These are phyloP conservation scores for Cladosporium sp. DNA, from an alignment of 2,329 filamentous ascomycete genomes.

Conservation along the genomic window DNA sequence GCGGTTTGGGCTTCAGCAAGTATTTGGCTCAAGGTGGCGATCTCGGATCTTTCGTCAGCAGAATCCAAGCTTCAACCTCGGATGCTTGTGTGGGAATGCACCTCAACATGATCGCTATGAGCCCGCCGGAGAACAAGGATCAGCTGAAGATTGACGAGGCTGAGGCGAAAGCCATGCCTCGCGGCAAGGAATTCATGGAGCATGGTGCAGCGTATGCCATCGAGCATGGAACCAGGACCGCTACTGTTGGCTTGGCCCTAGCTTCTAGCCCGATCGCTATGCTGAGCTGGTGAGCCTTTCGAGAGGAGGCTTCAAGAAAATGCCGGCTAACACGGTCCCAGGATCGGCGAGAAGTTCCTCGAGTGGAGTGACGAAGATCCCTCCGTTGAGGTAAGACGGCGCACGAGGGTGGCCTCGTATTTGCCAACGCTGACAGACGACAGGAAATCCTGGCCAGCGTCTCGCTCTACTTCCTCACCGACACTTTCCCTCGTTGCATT, in stretches of 20 bases:
- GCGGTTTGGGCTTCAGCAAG: slow-evolving; percentile 50
- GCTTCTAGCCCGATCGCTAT: slow-evolving; percentile 56
- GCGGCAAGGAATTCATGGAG: slow-evolving; percentile 41
- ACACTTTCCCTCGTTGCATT: slow-evolving; percentile 48
- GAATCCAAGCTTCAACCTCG: slow-evolving; percentile 35
- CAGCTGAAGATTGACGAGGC: slow-evolving; percentile 28
- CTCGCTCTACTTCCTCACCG: slow-evolving; percentile 57
- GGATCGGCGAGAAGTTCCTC: slow-evolving; percentile 58
- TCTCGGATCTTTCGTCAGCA: slow-evolving; percentile 46
- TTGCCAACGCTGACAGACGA: not conserved
- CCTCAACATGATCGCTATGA: slow-evolving; percentile 27
- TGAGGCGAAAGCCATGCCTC: slow-evolving; percentile 43
- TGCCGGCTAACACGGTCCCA: slow-evolving; percentile 22
- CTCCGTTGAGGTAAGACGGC: slow-evolving; percentile 30
- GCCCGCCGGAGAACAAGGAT: slow-evolving; percentile 28
- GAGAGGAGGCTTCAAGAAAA: not conserved
- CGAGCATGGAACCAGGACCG: slow-evolving; percentile 56
- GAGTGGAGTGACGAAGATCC: slow-evolving; percentile 52
- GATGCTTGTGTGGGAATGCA: slow-evolving; percentile 28
- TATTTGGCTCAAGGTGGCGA: slow-evolving; percentile 60
- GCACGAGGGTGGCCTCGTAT: not conserved
- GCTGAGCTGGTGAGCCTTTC: slow-evolving; percentile 49
- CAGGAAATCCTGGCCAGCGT: slow-evolving; percentile 48
- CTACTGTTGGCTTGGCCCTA: slow-evolving; percentile 58
- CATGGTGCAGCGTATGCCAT: slow-evolving; percentile 52